Conservation (phyloP, 352 stramenopile genomes). For the Elongisporangium prolatum region DNA sequence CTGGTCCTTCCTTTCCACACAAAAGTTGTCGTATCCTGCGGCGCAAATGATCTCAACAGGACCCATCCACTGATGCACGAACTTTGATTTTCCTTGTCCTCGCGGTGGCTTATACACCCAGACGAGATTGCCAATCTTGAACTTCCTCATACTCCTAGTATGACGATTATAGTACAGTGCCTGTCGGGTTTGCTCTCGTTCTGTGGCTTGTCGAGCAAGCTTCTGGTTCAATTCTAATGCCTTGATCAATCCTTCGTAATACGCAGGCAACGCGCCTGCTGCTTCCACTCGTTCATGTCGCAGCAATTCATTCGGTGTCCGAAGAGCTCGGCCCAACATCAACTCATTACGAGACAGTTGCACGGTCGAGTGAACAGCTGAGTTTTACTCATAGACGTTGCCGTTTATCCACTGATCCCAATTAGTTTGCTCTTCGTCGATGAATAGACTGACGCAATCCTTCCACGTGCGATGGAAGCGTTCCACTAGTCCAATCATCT, state of each 20-base stretch:
- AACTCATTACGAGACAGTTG: slow-evolving; percentile 2
- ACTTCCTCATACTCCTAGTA: too few relatives aligned
- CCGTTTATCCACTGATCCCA: slow-evolving; percentile 4
- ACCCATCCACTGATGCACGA: too few relatives aligned
- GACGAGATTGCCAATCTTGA: too few relatives aligned
- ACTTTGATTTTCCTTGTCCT: too few relatives aligned
- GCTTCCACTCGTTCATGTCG: neutral
- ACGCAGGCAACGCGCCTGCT: neutral
- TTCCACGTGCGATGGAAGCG: slow-evolving; percentile 9
- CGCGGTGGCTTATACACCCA: too few relatives aligned
- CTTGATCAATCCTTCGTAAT: neutral
- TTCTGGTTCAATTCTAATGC: neutral
- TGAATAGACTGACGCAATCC: slow-evolving; percentile 4
- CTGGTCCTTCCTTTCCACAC: too few relatives aligned
- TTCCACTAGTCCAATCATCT: slow-evolving; percentile 6
- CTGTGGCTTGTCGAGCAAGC: neutral
- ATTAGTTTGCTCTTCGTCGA: neutral
- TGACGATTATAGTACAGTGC: slow-evolving; percentile 3
- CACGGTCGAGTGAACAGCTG: slow-evolving; percentile 2
- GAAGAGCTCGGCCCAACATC: neutral
- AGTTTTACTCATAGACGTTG: slow-evolving; percentile 5
- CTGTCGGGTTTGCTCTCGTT: neutral
- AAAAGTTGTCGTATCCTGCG: too few relatives aligned
- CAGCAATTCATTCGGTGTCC: neutral
- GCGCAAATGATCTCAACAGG: too few relatives aligned